Evolutionary conservation across 805 yeast genomes (phyloP), one percentile per base, ranked within the genome.

Genomic region (Danielozyma ontarioensis): DNA sequence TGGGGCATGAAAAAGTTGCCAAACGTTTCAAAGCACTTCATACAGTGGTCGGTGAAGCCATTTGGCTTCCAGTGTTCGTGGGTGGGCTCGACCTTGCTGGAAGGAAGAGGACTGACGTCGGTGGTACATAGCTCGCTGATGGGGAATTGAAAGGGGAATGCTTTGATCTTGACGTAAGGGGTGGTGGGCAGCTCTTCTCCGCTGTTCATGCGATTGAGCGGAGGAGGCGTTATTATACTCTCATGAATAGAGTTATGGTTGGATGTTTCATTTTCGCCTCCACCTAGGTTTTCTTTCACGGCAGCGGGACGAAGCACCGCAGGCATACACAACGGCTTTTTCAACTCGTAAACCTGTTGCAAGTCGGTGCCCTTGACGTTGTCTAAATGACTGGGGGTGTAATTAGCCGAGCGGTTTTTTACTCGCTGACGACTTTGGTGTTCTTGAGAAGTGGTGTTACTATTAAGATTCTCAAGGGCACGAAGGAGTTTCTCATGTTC

Each of bases 61-160:
- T 74, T 68, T 14, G 74, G 69, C 39, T 65, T 65, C 80, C 80
- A 75, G 48, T 73, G 78, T 11, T 52, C 48, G 33, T 67, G 76
- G 7, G 74, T 68, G 12, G 79, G 78, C 42, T 72, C 78, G 23
- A 18, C 39, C 17, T 18, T 27, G 28, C 44, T 26, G 34, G 40
- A 7, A 44, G 32, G 27, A 34, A 10, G 8, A 48, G 48, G 29
- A 48, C n/a, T n/a, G n/a, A n/a, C n/a, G n/a, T n/a, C n/a, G n/a
- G n/a, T n/a, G 44, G 29, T 43, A 45, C 22, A 47, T 31, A 30
- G 48, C 43, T 28, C 42, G 48, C 33, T 45, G 50, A 12, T 12
- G n/a, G 40, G 33, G 14, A 34, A 25, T 16, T 33, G 28, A 25
- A 43, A 46, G 7, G 48, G 51, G 26, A 17, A 39, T 13, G 35